Evolutionary conservation across 176 grass and related monocot genomes (phyloP).

Genomic region (Raddia guianensis): DNA sequence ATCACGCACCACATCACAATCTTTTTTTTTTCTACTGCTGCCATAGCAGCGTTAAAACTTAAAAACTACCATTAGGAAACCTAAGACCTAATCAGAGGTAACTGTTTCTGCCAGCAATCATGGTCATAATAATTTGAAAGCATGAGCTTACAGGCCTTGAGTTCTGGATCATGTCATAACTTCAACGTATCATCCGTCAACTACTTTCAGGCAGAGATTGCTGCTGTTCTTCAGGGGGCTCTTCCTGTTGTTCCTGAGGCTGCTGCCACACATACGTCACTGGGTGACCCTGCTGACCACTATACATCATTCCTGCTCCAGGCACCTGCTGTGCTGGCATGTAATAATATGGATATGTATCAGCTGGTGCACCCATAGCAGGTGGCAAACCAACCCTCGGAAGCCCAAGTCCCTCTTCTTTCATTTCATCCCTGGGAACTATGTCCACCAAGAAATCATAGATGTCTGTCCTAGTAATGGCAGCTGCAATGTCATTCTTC

Average conservation of each 20-base stretch:
- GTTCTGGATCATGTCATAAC: conserved; percentile 31
- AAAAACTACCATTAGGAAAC: conserved; percentile 35
- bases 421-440: conserved; percentile 67
- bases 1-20: conserved; percentile 48
- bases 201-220: conserved; percentile 39
- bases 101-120: conserved; percentile 35
- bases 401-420: conserved; percentile 58
- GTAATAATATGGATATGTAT: conserved; percentile 60
- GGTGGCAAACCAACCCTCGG: conserved; percentile 58
- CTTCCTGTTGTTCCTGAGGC: conserved; percentile 50
- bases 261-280: conserved; percentile 59
- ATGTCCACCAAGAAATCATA: conserved; percentile 76
- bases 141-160: conserved; percentile 35
- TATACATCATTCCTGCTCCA: conserved; percentile 49
- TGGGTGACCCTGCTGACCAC: conserved; percentile 47
- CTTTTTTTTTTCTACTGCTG: conserved; percentile 31
- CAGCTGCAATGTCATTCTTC: conserved; percentile 69
- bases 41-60: conserved; percentile 31
- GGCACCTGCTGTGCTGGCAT: conserved; percentile 41
- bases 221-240: conserved; percentile 41
- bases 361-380: conserved; percentile 35
- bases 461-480: conserved; percentile 69
- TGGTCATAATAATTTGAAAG: conserved; percentile 35
- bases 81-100: conserved; percentile 47
- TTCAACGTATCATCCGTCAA: conserved; percentile 34